Evolutionary conservation across 345 rosid genomes (phyloP).

Genomic region (Eutrema yunnanense): DNA sequence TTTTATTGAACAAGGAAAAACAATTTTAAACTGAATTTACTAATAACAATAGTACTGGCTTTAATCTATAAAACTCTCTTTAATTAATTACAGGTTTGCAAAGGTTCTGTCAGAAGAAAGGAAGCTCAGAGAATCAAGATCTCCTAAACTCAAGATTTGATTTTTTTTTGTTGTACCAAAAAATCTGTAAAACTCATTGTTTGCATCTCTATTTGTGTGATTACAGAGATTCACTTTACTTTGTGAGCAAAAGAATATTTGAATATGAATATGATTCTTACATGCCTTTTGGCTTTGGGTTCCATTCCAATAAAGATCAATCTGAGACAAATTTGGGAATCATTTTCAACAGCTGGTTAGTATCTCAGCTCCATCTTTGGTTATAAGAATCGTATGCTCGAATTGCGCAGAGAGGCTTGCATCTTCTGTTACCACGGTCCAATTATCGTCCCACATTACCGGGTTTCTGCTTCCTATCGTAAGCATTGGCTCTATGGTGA

Average conservation of each 20-base stretch:
- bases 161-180: not conserved
- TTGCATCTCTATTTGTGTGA: constrained; percentile 11
- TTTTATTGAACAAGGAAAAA: not conserved
- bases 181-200: not conserved
- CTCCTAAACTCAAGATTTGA: constrained; percentile 27
- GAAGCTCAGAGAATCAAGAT: constrained; percentile 36
- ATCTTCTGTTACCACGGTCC: constrained; percentile 90
- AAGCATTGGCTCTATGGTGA: constrained; percentile 94
- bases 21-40: not conserved
- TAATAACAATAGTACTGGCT: not conserved
- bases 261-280: constrained; percentile 6
- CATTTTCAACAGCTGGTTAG: constrained; percentile 49
- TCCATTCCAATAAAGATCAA: not conserved
- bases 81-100: constrained; percentile 47
- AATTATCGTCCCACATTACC: constrained; percentile 76
- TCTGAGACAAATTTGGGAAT: not conserved
- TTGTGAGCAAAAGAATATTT: constrained; percentile 10
- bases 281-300: not conserved
- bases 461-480: constrained; percentile 79
- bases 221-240: not conserved
- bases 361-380: constrained; percentile 81
- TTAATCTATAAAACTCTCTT: not conserved
- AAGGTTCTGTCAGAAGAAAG: constrained; percentile 53
- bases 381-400: constrained; percentile 86
- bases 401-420: constrained; percentile 90